Evolutionary conservation across 2,329 filamentous ascomycete genomes (phyloP), one percentile per base, ranked within the genome.

Genomic region (Tolypocladium cylindrosporum): DNA sequence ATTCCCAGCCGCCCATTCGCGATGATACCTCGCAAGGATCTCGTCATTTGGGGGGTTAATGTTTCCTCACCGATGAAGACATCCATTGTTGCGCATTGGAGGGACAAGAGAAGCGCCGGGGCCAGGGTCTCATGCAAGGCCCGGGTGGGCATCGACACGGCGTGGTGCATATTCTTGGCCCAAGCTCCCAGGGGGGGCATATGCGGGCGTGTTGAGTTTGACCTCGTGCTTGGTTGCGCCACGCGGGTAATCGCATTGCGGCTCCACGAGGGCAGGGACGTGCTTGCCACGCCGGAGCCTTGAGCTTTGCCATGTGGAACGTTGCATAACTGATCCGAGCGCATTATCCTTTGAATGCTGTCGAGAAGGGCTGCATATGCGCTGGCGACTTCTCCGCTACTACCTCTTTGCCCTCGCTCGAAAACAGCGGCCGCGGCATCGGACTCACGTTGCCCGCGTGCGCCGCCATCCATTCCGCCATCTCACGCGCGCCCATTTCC

Each of bases 361-460:
- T 19, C n/a, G 53, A 43, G 24, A 21, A 6, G 31, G 31, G 8
- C 19, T 6, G 41, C n/a, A 19, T n/a, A 43, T 36, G 27, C 10
- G n/a, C 14, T 13, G 41, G 9, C 3, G 27, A 34, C 31, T 7
- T 36, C 3, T 21, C 27, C 16, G 24, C 6, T 10, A 24, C 31
- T 8, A 24, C 34, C 16, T 27, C 52, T 51, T 57, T 40, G 39
- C 21, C 58, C 10, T 61, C 53, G 53, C 27, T 66, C 36, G 65
- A 68, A 58, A 70, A 71, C 36, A 71, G 61, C 19, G 63, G 66
- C 40, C 58, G 59, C n/a, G 68, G 68, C 16, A 68, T 61, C 41
- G 62, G 42, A 24, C 64, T 61, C 50, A 39, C 11, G 34, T 48
- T 39, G 24, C 48, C 55, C n/a, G 27, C 24, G 13, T 36, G 19